Evolutionary conservation across 495 filamentous ascomycete genomes (phyloP).

Genomic region (Penicillium egyptiacum): DNA sequence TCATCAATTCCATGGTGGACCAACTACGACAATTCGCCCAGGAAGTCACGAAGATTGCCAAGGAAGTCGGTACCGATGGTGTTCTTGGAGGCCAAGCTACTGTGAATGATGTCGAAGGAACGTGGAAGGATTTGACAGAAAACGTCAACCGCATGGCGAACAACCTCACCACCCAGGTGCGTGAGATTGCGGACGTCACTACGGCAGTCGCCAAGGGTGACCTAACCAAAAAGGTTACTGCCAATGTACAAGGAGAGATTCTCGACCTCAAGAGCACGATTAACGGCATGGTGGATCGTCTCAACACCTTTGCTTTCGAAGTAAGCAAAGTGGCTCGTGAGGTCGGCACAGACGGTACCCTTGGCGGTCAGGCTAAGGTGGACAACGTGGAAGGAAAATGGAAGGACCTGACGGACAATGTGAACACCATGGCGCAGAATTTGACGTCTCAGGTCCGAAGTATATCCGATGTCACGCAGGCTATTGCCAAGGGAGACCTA

Average conservation of each 20-base stretch:
- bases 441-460: slow-evolving; percentile 91
- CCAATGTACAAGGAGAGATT: slow-evolving; percentile 96
- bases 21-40: slow-evolving; percentile 95
- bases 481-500: slow-evolving; percentile 91
- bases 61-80: slow-evolving; percentile 96
- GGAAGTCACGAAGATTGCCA: slow-evolving; percentile 96
- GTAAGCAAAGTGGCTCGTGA: slow-evolving; percentile 98
- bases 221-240: slow-evolving; percentile 91
- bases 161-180: slow-evolving; percentile 96
- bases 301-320: slow-evolving; percentile 96
- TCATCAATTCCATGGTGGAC: slow-evolving; percentile 99
- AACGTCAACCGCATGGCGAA: slow-evolving; percentile 99
- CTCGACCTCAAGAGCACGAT: slow-evolving; percentile 94
- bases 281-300: slow-evolving; percentile 97
- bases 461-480: slow-evolving; percentile 96
- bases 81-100: slow-evolving; percentile 94
- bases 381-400: slow-evolving; percentile 98
- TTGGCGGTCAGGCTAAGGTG: slow-evolving; percentile 94
- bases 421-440: slow-evolving; percentile 88
- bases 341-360: slow-evolving; percentile 94
- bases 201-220: slow-evolving; percentile 95
- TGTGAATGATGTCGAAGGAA: slow-evolving; percentile 95
- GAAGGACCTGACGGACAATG: slow-evolving; percentile 96
- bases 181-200: slow-evolving; percentile 97
- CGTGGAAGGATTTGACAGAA: slow-evolving; percentile 95